phyloP scores from a whole-genome alignment of 306 rosid genomes.

The Cicer chorassanicum region DNA sequence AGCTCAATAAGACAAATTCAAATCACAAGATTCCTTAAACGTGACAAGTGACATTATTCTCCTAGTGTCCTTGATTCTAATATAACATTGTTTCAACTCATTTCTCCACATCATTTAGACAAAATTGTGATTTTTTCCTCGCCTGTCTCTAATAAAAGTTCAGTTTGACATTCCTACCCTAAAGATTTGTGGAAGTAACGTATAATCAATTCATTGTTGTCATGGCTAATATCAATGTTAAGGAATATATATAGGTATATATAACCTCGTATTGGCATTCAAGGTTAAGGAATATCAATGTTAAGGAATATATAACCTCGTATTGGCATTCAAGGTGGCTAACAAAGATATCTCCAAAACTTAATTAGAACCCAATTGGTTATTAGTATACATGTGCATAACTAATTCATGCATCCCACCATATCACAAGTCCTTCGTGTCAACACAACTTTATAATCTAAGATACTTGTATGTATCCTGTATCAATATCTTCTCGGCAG shows the following conservation, averaged over 20 bases:
- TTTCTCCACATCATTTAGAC: neutral
- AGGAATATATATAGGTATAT: neutral
- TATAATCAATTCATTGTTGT: neutral
- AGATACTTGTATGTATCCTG: constrained; percentile 33
- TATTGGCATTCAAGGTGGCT: constrained; percentile 5
- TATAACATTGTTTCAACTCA: neutral
- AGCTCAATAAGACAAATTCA: neutral
- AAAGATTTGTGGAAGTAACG: neutral
- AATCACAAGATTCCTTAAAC: neutral
- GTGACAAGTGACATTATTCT: neutral
- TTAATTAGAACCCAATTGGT: constrained; percentile 20
- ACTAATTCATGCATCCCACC: constrained; percentile 14
- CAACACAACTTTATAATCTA: constrained; percentile 34
- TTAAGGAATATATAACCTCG: neutral
- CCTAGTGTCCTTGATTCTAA: neutral
- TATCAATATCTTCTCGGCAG: constrained; percentile 25
- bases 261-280: neutral
- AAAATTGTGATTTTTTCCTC: neutral
- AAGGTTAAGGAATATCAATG: constrained; percentile 28
- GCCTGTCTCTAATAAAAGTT: neutral
- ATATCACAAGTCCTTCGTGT: constrained; percentile 16
- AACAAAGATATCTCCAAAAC: constrained; percentile 24
- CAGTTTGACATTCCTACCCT: neutral
- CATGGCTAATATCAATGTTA: constrained; percentile 24
- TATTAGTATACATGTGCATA: constrained; percentile 15